These are phyloP conservation scores for Rhizopogon hawkerae DNA, from an alignment of 1,284 basidiomycete genomes.

Conservation along the genomic window DNA sequence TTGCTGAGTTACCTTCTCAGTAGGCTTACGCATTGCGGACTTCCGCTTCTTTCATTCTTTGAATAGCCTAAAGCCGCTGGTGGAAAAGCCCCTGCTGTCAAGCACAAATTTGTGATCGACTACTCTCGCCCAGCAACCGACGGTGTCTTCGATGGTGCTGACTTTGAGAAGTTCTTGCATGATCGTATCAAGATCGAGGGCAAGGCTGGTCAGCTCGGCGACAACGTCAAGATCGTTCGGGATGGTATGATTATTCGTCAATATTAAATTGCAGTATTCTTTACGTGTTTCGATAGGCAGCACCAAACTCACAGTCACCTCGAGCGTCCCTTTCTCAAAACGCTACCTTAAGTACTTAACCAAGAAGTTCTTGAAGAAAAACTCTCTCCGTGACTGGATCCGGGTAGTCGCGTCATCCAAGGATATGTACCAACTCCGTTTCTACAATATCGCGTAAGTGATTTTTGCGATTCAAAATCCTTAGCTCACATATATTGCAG, in stretches of 20 bases:
- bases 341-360: constrained; percentile 91
- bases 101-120: constrained; percentile 93
- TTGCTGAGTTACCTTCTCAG: constrained; percentile 90
- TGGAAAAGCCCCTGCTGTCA: constrained; percentile 58
- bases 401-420: constrained; percentile 81
- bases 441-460: constrained; percentile 90
- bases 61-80: constrained; percentile 60
- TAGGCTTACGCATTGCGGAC: constrained; percentile 59
- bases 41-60: constrained; percentile 14
- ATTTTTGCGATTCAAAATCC: not conserved
- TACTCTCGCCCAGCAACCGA: constrained; percentile 89
- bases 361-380: constrained; percentile 95
- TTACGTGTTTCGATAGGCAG: constrained; percentile 35
- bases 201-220: constrained; percentile 81
- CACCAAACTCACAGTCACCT: constrained; percentile 73
- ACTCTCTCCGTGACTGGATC: constrained; percentile 78
- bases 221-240: constrained; percentile 72
- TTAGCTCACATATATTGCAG: constrained; percentile 14
- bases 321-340: constrained; percentile 84
- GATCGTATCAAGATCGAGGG: constrained; percentile 86
- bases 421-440: constrained; percentile 83
- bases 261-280: constrained; percentile 3
- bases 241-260: constrained; percentile 51
- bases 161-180: constrained; percentile 90
- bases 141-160: constrained; percentile 85